Base-by-base conservation (phyloP, 139 green algal species). In the Chlorella sp. region DNA sequence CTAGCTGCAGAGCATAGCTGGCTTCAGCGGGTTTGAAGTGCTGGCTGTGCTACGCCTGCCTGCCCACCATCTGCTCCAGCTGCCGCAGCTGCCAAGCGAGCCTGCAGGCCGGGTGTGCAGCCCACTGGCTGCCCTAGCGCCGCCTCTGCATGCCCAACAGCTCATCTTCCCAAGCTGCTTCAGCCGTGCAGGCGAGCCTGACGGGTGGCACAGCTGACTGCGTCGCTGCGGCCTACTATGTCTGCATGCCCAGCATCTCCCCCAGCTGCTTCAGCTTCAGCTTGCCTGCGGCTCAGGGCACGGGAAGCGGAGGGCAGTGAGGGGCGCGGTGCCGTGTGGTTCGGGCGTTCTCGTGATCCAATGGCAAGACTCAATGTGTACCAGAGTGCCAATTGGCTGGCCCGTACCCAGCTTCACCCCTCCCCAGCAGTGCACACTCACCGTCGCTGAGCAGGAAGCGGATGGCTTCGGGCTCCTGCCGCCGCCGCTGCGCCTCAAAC, bases 41-140 rank as follows among this genome's bases (percentile, higher is more conserved):
- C 56, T 76, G 62, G 46, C 1, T 19, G 20, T 76, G 73, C 82
- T 32, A 46, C 30, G 30, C 8, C 48, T 46, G 30, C 48, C 43
- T 44, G 24, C 40, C 19, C 2, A 48, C 51, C 48, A 68, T 56
- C 41, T 58, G 46, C 70, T 69, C 26, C n/a, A 83, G 46, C 80
- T 65, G 24, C 73, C 67, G 70, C 70, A 86, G 19, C 80, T 77
- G 77, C 1, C 38, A 1, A n/a, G 62, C 74, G 69, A 90, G 91
- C 32, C 91, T 88, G 7, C 85, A 90, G 86, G 92, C 91, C 26
- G 92, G 86, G n/a, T 92, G 82, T 44, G 85, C 30, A n/a, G 40
- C 17, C 11, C 1, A 16, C 22, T 36, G 58, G 40, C n/a, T n/a
- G n/a, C n/a, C n/a, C n/a, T n/a, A n/a, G n/a, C n/a, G n/a, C n/a